A percentile compares a stretch with the other conserved stretches of the same genome.
phyloP scores from a whole-genome alignment of 2,329 filamentous ascomycete species.

The Fusarium siculi region DNA sequence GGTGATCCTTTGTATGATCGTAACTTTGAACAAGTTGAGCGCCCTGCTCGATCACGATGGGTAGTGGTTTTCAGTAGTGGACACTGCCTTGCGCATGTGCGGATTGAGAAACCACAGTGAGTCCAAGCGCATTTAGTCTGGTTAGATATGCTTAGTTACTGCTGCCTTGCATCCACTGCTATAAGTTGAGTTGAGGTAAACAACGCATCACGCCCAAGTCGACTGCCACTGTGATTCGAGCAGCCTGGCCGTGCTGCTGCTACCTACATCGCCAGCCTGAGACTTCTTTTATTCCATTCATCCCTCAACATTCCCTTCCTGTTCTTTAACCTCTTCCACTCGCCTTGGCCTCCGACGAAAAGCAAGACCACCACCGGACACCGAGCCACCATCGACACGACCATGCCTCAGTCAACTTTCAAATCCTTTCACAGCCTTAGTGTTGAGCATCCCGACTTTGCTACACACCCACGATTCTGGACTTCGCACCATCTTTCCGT shows the following conservation, averaged over 20 bases:
- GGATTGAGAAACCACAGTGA: not conserved
- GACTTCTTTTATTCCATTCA: not conserved
- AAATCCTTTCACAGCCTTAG: not conserved
- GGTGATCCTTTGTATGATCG: no score
- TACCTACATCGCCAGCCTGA: not conserved
- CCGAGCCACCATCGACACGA: not conserved
- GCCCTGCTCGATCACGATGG: no score
- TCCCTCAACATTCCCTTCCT: accelerated
- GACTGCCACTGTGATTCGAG: not conserved
- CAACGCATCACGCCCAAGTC: not conserved
- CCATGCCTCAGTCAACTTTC: not conserved
- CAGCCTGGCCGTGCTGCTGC: not conserved
- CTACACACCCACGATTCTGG: not conserved
- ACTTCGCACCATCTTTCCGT: not conserved
- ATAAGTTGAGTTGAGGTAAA: not conserved
- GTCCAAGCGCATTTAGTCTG: not conserved
- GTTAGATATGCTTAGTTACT: accelerated
- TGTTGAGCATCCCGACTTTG: not conserved
- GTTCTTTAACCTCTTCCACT: not conserved
- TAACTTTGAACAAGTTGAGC: no score
- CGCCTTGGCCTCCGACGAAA: no score
- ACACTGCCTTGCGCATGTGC: not conserved
- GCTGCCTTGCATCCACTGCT: not conserved
- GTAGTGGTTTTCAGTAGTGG: not conserved
- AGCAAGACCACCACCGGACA: no score